Base-by-base conservation (phyloP, 163 green algal species). In the Trebouxiophyceae sp. region DNA sequence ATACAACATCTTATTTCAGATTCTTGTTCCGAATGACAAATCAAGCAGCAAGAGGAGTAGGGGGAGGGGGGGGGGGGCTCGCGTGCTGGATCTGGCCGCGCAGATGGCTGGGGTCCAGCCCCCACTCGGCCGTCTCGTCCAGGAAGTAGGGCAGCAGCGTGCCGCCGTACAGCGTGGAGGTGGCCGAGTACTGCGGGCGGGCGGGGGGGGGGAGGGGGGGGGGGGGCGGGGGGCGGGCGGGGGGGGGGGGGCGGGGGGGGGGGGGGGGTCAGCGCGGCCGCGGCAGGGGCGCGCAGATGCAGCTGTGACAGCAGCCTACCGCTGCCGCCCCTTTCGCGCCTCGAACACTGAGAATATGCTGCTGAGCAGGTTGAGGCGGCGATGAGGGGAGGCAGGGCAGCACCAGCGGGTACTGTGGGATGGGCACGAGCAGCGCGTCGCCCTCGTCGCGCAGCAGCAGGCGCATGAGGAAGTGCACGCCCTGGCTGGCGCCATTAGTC, bases 351-450 rank as follows among this genome's bases (percentile, higher is more conserved):
- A n/a, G n/a, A n/a, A n/a, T n/a, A n/a, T n/a, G n/a, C n/a, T n/a
- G n/a, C 44, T 54, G 44, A 12, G 44, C 44, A 54, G 19, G 12
- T 12, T 19, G 12, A 19, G 26, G 34, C 39, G 55, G 54, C 46
- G 24, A 31, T 2, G 47, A 20, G 54, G 4, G 23, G 44, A 27
- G 63, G 47, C 12, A 20, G 22, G 65, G 24, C 1, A 39, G 26
- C 8, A 54, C 32, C 33, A 81, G 61, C 2, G 70, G 70, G 54
- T 76, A 76, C 63, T 76, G 90, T 3, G 91, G 91, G 69, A 96
- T 94, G 57, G 90, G 91, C 60, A 89, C 79, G 63, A 97, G 76
- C 50, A 97, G 84, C 34, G 72, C 74, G 71, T 96, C 91, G 31
- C 77, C 70, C 29, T 76, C 57, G 69, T 89, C 65, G 23, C 89